A percentile compares a stretch with the other conserved stretches of the same genome.
Conservation (phyloP, 495 filamentous ascomycete species). For the Clavariopsis aquatica region DNA sequence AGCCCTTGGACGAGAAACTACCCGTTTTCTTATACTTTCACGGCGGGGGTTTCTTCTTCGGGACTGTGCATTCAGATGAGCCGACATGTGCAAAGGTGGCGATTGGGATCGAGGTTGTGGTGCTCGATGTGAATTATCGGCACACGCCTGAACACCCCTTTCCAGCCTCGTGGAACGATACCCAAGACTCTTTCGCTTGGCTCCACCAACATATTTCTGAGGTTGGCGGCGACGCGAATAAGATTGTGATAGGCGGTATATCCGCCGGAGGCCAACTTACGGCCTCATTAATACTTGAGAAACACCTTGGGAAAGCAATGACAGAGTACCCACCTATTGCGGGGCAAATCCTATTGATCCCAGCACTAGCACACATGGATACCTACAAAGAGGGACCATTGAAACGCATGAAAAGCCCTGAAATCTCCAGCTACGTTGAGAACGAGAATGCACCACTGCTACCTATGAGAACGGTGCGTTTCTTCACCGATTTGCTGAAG, state of each 20-base stretch:
- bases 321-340: constrained; percentile 8
- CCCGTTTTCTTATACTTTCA: constrained; percentile 28
- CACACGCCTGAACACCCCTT: constrained; percentile 33
- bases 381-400: background rate
- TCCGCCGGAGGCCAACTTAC: constrained; percentile 22
- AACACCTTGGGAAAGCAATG: constrained; percentile 13
- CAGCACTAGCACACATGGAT: background rate
- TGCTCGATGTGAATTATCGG: constrained; percentile 31
- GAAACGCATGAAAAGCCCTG: constrained; percentile 4
- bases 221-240: background rate
- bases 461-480: background rate
- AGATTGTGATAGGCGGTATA: constrained; percentile 20
- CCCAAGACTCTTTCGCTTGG: constrained; percentile 28
- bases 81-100: constrained; percentile 12
- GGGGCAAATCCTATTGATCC: constrained; percentile 22
- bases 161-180: constrained; percentile 23
- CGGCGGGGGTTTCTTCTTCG: constrained; percentile 35
- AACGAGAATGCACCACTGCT: constrained; percentile 20
- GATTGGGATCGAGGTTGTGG: constrained; percentile 6
- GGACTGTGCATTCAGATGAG: constrained; percentile 21
- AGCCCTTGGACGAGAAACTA: background rate
- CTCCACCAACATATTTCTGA: constrained; percentile 11
- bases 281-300: constrained; percentile 10
- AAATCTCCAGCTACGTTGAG: constrained; percentile 8
- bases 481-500: constrained; percentile 11